Evolutionary conservation across 768 basidiomycete genomes (phyloP), one percentile per base, ranked within the genome.

Genomic region (Macrolepiota albuminosa): DNA sequence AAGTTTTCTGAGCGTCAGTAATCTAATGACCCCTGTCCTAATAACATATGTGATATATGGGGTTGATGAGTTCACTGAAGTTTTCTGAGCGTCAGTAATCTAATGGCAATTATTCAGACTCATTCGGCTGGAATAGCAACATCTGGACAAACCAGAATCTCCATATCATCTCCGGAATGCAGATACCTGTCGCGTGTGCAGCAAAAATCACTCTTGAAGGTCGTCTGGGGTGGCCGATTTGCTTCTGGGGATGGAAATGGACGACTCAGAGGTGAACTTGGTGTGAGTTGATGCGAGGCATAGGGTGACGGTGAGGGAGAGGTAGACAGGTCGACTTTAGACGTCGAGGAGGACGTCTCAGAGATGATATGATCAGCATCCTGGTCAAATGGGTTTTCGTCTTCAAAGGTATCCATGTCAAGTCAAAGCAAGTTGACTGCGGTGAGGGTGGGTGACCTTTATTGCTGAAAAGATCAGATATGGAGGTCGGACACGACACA

Each of bases 21-120:
- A 99, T 98, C 95, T 97, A 57, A 36, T 54, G 48, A 96, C 95
- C 67, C 94, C 95, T 48, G 94, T 87, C 57, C 78, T 83, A 66
- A 98, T 95, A 62, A 96, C 85, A 78, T 99, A 98, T 60, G 89
- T 85, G 71, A 98, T 99, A 71, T 98, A 98, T 6, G 91, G 87
- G 24, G 93, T 89, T 52, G 79, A 85, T n/a, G 94, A 83, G 67
- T 92, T 91, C 57, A 91, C 81, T 13, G 89, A 85, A 29, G 95
- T 98, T 84, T 99, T 99, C 75, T 91, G 86, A 14, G 97, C 96
- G 69, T 98, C 96, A 37, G 87, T 84, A 64, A 99, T 98, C 95
- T 97, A 57, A 36, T 54, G 42, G 26, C 39, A 39, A 21, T 10
- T 18, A n/a, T 34, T 49, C 42, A 31, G 33, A 61, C 58, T 48